Evolutionary conservation across 2,329 filamentous ascomycete species (phyloP), one percentile per base, ranked within the genome.

Genomic region (Fusarium udum): DNA sequence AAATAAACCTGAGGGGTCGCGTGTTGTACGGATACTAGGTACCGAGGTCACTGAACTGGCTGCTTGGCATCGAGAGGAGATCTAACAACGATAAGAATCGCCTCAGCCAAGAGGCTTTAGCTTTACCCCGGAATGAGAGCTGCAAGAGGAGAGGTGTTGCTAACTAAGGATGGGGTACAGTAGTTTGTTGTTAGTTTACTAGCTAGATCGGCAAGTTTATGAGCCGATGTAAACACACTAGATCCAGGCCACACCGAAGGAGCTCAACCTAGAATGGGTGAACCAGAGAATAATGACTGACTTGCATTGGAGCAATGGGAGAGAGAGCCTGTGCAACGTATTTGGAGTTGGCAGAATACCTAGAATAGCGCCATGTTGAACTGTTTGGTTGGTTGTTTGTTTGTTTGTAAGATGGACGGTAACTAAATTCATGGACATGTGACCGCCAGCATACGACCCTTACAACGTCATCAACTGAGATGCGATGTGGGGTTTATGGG

Each of bases 381-480:
- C 45, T 22, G 18, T 20, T 24, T 15, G 26, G 5, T 28, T 28
- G 26, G 5, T 28, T 28, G 26, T 20, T 37, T 14, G 49, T 20
- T 31, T 55, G 51, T 18, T 28, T 55, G 51, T 24, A 56, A 43
- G 53, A 43, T 39, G 15, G 31, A 49, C 20, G 12, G 55, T n/a
- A n/a, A 34, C 28, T 24, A 24, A 24, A 37, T 36, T 28, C 32
- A 12, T 12, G n/a, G 39, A 32, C 59, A 57, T 59, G 52, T 62
- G 52, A 60, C 52, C 26, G 22, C 28, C 11, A 16, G 24, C 32
- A 36, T 20, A 16, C n/a, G 32, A 56, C 60, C 52, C 16, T 42
- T 48, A 60, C 59, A 67, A 75, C 71, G 73, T 76, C 73, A 75
- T 75, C 46, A 31, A 31, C 26, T 61, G 61, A 58, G 60, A 58